A percentile compares a stretch with the other conserved stretches of the same genome.
Conservation (phyloP, 371 early-diverging fungal species). For the Lichtheimia ramosa region DNA sequence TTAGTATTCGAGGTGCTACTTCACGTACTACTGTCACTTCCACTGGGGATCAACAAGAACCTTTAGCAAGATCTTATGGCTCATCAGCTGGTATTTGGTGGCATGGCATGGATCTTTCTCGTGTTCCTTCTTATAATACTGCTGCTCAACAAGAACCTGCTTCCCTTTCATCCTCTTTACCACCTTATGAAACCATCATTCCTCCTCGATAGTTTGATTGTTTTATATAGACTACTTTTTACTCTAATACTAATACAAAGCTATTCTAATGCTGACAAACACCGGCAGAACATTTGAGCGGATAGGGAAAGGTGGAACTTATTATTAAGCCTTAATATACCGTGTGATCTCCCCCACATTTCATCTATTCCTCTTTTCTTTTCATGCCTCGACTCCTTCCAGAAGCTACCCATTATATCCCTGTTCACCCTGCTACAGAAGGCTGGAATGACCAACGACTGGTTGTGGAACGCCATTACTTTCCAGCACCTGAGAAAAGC, state of each 20-base stretch:
- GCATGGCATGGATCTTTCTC: constrained; percentile 37
- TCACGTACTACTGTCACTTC: not conserved
- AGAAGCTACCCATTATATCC: constrained; percentile 13
- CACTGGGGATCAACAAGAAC: not conserved
- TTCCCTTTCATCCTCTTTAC: constrained; percentile 37
- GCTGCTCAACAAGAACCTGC: constrained; percentile 35
- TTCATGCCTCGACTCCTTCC: constrained; percentile 18
- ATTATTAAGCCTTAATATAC: constrained; percentile 5
- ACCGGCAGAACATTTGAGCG: constrained; percentile 5
- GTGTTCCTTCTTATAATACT: constrained; percentile 47
- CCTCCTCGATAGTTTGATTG: constrained; percentile 8
- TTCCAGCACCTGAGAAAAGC: constrained; percentile 14
- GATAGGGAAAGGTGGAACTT: not conserved
- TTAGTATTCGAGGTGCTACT: no score
- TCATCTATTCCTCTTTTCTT: not conserved
- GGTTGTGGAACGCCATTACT: constrained; percentile 30
- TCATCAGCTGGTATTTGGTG: constrained; percentile 25
- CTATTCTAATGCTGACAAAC: not conserved
- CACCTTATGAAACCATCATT: constrained; percentile 36
- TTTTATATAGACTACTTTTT: not conserved
- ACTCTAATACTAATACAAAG: not conserved
- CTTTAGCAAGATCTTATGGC: not conserved
- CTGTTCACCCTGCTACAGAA: constrained; percentile 22
- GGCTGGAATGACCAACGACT: constrained; percentile 28
- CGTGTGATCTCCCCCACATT: not conserved